Evolutionary conservation across 2,329 filamentous ascomycete species (phyloP), one percentile per base, ranked within the genome.

Genomic region (Ceratocystis lukuohia): DNA sequence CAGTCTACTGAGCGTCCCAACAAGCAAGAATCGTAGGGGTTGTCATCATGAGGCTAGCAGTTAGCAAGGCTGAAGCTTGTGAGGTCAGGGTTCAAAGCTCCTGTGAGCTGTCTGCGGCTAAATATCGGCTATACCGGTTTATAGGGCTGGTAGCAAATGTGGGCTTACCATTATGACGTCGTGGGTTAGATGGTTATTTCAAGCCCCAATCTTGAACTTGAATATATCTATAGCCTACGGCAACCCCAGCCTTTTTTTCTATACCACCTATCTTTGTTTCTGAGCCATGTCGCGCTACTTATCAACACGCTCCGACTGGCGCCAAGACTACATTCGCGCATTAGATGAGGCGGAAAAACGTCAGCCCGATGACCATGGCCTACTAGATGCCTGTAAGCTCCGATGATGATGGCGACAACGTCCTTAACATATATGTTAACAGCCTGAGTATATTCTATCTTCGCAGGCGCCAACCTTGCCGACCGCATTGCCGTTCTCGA

Each of bases 321-420:
- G 87, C 72, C 85, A 89, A 70, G 88, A 95, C 72, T 96, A 96
- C 75, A 80, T 89, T 69, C 80, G 84, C 69, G 87, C 88, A 70
- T 80, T 97, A 70, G 82, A 85, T 71, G 86, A 88, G 71, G 89
- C 90, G 71, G 82, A 85, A 72, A 82, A 84, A 69, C 88, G 91
- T 67, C 80, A 78, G 70, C 79, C 80, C 4, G 78, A 84, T 68
- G 83, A 84, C 70, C 78, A 79, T 72, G 82, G 85, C 64, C 82
- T 95, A 69, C 88, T 96, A 72, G 82, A 91, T 74, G 87, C 89
- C 69, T 96, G 92, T 96, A 74, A 70, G 84, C 69, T n/a, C 28
- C 61, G 37, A 41, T 12, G 37, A 41, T 41, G 8, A 41, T 41
- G 3, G 37, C 37, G 37, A 41, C 37, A 41, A 41, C 37, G 10